A percentile compares a stretch with the other conserved stretches of the same genome.
These are phyloP conservation scores for Uronychia binucleata DNA, from an alignment of 73 alveolate genomes.

Conservation along the genomic window DNA sequence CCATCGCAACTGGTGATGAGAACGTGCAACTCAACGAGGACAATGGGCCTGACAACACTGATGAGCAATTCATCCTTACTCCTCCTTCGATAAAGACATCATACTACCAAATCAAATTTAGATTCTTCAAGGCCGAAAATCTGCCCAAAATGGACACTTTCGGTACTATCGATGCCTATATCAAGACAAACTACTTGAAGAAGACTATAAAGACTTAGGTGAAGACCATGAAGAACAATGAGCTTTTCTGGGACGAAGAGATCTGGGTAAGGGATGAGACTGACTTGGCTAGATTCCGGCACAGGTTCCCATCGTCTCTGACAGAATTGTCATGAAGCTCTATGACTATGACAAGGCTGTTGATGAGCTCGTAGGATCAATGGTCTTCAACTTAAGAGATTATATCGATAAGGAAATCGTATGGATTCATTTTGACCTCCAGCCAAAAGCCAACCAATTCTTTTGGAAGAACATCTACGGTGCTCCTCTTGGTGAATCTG, in stretches of 20 bases:
- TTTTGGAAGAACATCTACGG: conserved; percentile 86
- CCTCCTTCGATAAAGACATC: conserved; percentile 86
- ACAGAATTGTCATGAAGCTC: conserved; percentile 44
- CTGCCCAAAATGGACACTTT: conserved; percentile 81
- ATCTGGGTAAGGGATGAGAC: conserved; percentile 23
- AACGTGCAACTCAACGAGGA: conserved; percentile 71
- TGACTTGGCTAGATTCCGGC: conserved; percentile 28
- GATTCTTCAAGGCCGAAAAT: conserved; percentile 79
- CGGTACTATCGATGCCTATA: conserved; percentile 77
- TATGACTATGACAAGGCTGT: conserved; percentile 56
- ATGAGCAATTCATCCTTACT: conserved; percentile 63
- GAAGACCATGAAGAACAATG: conserved; percentile 52
- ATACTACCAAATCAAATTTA: conserved; percentile 76
- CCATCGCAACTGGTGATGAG: conserved; percentile 80
- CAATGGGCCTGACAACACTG: conserved; percentile 46
- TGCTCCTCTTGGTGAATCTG: conserved; percentile 61
- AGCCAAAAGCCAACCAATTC: conserved; percentile 34
- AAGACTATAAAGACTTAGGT: conserved; percentile 60
- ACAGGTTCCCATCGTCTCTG: conserved; percentile 61
- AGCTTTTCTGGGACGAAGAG: conserved; percentile 51
- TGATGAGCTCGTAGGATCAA: conserved; percentile 70
- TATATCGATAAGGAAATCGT: background rate
- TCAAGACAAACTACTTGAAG: conserved; percentile 63
- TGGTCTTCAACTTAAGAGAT: conserved; percentile 27
- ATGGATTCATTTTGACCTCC: conserved; percentile 6